A percentile compares a stretch with the other conserved stretches of the same genome.
Conservation (phyloP, 768 basidiomycete genomes). For the Holtermanniella nyarrowii region DNA sequence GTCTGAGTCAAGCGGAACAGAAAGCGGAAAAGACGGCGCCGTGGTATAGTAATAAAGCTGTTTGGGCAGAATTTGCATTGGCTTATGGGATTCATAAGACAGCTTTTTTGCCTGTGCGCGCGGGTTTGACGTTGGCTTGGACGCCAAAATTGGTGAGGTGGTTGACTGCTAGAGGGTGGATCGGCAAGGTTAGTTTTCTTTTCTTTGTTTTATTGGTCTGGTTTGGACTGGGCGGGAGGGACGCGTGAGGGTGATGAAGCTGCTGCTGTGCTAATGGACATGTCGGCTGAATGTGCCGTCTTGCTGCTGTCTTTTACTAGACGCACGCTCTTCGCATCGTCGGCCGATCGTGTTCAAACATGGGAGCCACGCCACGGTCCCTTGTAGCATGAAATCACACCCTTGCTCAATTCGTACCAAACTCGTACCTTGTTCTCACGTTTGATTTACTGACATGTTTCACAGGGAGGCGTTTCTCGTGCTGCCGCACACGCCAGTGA, state of each 20-base stretch:
- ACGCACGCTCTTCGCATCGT: no score
- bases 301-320: no score
- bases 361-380: no score
- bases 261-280: no score
- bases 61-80: conserved; percentile 84
- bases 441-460: background rate
- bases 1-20: conserved; percentile 4
- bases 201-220: no score
- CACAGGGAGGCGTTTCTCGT: conserved; percentile 17
- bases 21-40: background rate
- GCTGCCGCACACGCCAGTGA: conserved; percentile 23
- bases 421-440: background rate
- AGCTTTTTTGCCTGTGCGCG: conserved; percentile 72
- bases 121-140: conserved; percentile 75
- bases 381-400: no score
- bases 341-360: no score
- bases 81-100: conserved; percentile 97
- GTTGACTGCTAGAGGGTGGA: conserved; percentile 74
- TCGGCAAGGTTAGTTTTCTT: conserved; percentile 38
- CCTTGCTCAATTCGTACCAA: no score
- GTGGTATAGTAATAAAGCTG: conserved; percentile 51
- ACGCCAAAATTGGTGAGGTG: conserved; percentile 80
- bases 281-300: no score
- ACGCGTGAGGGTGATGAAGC: no score
- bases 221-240: no score